These are phyloP conservation scores for Dacryopinax primogenitus DNA, from an alignment of 768 basidiomycete genomes.

Conservation along the genomic window DNA sequence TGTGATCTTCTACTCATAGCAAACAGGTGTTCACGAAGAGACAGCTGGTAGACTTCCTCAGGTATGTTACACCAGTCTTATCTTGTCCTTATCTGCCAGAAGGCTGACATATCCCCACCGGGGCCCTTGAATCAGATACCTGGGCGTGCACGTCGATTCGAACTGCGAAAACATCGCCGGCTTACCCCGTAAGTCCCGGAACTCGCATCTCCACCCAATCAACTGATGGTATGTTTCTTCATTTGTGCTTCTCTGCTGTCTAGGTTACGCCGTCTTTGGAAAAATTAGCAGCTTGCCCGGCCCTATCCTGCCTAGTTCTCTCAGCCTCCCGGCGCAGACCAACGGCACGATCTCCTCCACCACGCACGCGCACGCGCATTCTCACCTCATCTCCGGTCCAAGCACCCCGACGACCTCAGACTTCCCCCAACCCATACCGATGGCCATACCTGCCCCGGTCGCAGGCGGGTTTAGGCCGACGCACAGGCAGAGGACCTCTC, in stretches of 20 bases:
- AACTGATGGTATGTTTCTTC: neutral
- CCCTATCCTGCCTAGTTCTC: too few relatives aligned
- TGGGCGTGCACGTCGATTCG: conserved; percentile 4
- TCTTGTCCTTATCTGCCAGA: neutral
- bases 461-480: neutral
- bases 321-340: neutral
- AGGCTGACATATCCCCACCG: neutral
- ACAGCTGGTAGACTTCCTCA: conserved; percentile 3
- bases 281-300: neutral
- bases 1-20: neutral
- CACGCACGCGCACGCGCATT: neutral
- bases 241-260: neutral
- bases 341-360: neutral
- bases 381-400: too few relatives aligned
- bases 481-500: neutral
- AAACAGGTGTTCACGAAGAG: neutral
- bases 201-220: neutral
- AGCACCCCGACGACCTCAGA: neutral
- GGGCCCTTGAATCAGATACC: neutral
- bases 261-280: conserved; percentile 3
- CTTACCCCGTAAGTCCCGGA: neutral
- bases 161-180: conserved; percentile 1
- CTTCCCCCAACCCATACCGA: neutral
- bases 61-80: neutral
- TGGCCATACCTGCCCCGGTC: too few relatives aligned